These are phyloP conservation scores for Citrus medica DNA, from an alignment of 345 rosid genomes.

Conservation along the genomic window DNA sequence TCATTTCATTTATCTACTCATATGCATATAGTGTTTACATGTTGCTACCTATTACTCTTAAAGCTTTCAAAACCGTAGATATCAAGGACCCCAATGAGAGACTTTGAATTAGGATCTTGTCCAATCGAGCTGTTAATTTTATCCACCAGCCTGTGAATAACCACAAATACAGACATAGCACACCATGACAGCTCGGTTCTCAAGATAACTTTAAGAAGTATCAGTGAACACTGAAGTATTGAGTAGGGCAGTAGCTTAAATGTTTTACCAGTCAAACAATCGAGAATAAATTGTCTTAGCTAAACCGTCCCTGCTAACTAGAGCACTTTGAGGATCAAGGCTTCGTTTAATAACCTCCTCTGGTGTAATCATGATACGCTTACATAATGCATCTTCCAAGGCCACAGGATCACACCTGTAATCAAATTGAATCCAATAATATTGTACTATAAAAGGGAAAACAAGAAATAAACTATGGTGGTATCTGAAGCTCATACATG, in stretches of 20 bases:
- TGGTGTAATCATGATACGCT: constrained; percentile 96
- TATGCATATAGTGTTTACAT: not conserved
- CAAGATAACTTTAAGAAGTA: not conserved
- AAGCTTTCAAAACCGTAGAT: constrained; percentile 97
- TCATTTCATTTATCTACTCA: not conserved
- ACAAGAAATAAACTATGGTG: constrained; percentile 1
- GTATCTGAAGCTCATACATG: constrained; percentile 43
- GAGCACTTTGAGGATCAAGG: constrained; percentile 88
- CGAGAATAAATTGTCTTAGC: constrained; percentile 92
- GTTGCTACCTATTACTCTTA: constrained; percentile 67
- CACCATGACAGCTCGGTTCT: not conserved
- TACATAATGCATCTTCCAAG: constrained; percentile 90
- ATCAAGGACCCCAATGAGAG: constrained; percentile 87
- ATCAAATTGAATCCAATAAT: constrained; percentile 1
- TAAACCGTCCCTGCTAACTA: constrained; percentile 78
- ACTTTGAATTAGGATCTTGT: constrained; percentile 81
- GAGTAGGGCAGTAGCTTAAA: not conserved
- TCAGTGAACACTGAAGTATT: not conserved
- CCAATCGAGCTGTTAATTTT: constrained; percentile 86
- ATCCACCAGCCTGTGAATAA: constrained; percentile 70
- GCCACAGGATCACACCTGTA: constrained; percentile 72
- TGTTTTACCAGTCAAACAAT: constrained; percentile 78
- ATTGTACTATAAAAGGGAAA: not conserved
- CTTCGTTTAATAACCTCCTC: constrained; percentile 94
- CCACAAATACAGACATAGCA: constrained; percentile 8